Conservation (phyloP, 2,329 filamentous ascomycete species). For the Aspergillus texensis region DNA sequence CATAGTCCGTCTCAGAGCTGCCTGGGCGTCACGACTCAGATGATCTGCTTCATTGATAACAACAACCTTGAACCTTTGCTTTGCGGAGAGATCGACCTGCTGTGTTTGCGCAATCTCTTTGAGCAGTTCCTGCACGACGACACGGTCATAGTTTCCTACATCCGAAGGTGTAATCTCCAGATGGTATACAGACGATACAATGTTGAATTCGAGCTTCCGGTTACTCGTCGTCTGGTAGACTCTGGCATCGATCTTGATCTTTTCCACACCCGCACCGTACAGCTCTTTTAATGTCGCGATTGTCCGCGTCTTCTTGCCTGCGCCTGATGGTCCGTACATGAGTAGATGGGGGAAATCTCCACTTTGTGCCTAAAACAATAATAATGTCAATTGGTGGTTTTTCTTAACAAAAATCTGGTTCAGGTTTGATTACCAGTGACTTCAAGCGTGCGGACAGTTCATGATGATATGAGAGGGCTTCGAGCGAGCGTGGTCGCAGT, state of each 20-base stretch:
- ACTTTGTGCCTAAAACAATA: constrained; percentile 76
- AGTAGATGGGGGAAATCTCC: constrained; percentile 97
- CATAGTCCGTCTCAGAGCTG: constrained; percentile 92
- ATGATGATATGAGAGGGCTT: constrained; percentile 77
- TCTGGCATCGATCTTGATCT: constrained; percentile 98
- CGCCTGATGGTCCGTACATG: constrained; percentile 93
- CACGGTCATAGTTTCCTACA: constrained; percentile 92
- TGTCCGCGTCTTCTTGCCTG: constrained; percentile 96
- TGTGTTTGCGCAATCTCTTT: constrained; percentile 99
- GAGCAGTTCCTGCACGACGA: constrained; percentile 91
- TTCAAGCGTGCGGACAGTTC: constrained; percentile 85
- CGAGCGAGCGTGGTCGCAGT: constrained; percentile 55
- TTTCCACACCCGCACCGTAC: constrained; percentile 95
- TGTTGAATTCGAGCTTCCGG: constrained; percentile 98
- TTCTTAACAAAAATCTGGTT: neutral
- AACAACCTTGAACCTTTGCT: constrained; percentile 95
- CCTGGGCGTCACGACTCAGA: constrained; percentile 90
- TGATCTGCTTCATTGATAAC: constrained; percentile 99
- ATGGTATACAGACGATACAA: constrained; percentile 95
- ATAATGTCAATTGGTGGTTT: neutral
- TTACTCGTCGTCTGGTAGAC: constrained; percentile 95
- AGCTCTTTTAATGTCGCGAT: constrained; percentile 93
- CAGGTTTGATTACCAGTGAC: constrained; percentile 66
- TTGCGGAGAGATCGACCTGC: constrained; percentile 91
- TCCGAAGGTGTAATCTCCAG: constrained; percentile 98